These are phyloP conservation scores for Saccharomyces uvarum DNA, from an alignment of 1,139 yeast genomes.

Conservation along the genomic window DNA sequence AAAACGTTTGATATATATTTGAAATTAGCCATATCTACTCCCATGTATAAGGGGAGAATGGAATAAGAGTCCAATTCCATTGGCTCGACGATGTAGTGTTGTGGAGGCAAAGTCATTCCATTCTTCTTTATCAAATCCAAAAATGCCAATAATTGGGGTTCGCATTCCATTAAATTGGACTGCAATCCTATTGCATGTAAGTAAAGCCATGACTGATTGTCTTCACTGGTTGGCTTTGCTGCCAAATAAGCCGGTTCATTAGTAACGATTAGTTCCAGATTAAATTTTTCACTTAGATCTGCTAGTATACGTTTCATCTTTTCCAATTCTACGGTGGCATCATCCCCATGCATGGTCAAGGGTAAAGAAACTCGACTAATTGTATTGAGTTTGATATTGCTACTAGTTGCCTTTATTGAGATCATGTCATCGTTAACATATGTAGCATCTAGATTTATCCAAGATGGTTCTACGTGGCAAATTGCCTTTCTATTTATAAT, in stretches of 20 bases:
- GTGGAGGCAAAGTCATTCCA: not conserved
- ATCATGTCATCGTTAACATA: not conserved
- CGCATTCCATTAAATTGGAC: not conserved
- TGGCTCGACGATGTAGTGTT: slow-evolving; percentile 3
- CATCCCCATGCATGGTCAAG: not conserved
- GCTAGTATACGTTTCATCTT: not conserved
- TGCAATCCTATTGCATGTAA: not conserved
- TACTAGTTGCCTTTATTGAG: not conserved
- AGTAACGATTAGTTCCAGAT: not conserved
- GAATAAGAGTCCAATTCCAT: slow-evolving; percentile 7
- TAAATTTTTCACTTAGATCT: not conserved
- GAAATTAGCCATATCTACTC: slow-evolving; percentile 15
- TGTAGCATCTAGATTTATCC: not conserved
- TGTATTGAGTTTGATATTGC: not conserved
- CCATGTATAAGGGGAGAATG: slow-evolving; percentile 9
- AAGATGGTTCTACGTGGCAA: not conserved
- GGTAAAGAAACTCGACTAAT: not conserved
- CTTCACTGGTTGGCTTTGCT: not conserved
- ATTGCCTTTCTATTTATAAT: not conserved
- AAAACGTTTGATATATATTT: slow-evolving; percentile 10
- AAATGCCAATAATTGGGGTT: not conserved
- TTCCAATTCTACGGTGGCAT: not conserved
- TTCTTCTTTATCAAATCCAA: not conserved
- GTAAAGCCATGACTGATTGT: not conserved
- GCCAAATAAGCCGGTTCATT: not conserved